Conservation (phyloP, 352 stramenopile genomes). For the Globisporangium mamillatum region DNA sequence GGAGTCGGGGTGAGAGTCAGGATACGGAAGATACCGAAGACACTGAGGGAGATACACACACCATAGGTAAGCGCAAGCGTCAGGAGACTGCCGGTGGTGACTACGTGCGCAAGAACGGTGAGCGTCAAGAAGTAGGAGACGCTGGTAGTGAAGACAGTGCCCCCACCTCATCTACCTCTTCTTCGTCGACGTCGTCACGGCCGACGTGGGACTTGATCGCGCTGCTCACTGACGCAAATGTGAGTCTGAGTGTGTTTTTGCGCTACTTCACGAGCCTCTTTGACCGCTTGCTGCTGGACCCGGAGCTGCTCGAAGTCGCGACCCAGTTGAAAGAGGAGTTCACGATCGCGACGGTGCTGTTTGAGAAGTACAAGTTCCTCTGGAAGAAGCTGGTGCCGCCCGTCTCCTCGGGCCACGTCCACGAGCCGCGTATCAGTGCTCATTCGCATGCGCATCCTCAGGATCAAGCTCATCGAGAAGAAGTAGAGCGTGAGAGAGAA, state of each 20-base stretch:
- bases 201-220: constrained; percentile 32
- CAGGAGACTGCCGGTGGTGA: background rate
- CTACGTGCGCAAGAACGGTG: background rate
- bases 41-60: background rate
- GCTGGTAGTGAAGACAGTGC: background rate
- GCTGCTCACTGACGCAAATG: constrained; percentile 44
- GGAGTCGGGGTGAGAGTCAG: background rate
- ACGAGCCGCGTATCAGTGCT: constrained; percentile 11
- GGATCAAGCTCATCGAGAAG: constrained; percentile 25
- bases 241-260: constrained; percentile 64
- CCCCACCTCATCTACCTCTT: background rate
- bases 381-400: constrained; percentile 40
- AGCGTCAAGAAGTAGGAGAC: background rate
- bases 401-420: background rate
- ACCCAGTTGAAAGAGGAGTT: constrained; percentile 83
- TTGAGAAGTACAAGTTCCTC: constrained; percentile 72
- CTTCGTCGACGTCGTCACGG: background rate
- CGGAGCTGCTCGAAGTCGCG: constrained; percentile 63
- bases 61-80: constrained; percentile 11
- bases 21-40: background rate
- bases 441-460: background rate
- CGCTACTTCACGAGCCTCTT: constrained; percentile 76
- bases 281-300: constrained; percentile 70
- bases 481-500: constrained; percentile 16
- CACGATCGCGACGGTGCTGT: constrained; percentile 65